Base-by-base conservation (phyloP, 257 asterid species). In the Linderniella brevidens region DNA sequence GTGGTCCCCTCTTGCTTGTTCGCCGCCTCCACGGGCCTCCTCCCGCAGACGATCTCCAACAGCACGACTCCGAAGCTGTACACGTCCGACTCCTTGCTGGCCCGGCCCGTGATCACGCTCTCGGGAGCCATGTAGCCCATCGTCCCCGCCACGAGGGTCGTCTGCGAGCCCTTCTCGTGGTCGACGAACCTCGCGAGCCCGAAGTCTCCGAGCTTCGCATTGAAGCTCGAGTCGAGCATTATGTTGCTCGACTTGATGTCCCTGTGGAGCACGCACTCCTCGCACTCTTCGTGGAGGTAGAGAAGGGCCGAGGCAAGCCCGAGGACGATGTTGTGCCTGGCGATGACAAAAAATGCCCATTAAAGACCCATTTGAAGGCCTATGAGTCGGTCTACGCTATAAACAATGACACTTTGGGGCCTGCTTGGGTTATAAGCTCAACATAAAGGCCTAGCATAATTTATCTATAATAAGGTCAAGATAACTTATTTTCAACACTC, bases 121-220 rank as follows among this genome's bases (percentile, higher is more conserved):
- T 90, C 99, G 0, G 99, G 99, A 8, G 99, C 99, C 1, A 90
- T 67, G 54, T 90, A 85, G 10, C 99, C 99, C 96, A 90, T 79
- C 0, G 99, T 90, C 11, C 96, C 99, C 1, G 99, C 99, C 1
- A 93, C 81, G 15, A 90, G 87, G 14, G 96, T 90, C 4, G 98
- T 80, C 6, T 76, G 82, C 0, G 98, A 96, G 37, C 94, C 79
- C 60, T 82, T 76, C 39, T 77, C 94, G 35, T 86, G 96, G 54
- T 86, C 94, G 94, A 77, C 79, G 1, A 82, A 70, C 66, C 94
- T 74, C 0, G 94, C 96, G 41, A 86, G 54, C 6, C 94, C 96
- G 0, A 90, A 90, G 73, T 90, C 99, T 0, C 96, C 96, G 5
- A 90, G 58, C 54, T 92, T 63, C 0, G 94, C 81, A 12, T 86